Evolutionary conservation across 2,329 filamentous ascomycete species (phyloP).

Genomic region (Didymella lethalis): DNA sequence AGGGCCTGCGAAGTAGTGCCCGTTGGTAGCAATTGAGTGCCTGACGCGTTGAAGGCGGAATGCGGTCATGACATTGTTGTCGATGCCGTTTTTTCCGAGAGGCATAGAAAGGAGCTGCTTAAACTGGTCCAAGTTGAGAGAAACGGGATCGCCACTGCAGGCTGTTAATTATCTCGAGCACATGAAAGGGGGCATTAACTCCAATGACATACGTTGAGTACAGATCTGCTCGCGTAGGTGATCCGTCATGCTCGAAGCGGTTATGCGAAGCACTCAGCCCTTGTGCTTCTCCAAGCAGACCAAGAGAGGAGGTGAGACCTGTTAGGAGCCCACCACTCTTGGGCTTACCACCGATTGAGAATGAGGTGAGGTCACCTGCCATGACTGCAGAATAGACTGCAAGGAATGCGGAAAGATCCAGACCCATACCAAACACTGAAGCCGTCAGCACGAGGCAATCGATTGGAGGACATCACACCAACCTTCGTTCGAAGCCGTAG

Average conservation of each 20-base stretch:
- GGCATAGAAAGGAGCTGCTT: conserved; percentile 14
- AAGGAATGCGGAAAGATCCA: conserved; percentile 44
- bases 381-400: conserved; percentile 45
- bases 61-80: conserved; percentile 9
- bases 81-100: conserved; percentile 11
- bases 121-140: conserved; percentile 10
- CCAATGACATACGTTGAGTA: conserved; percentile 20
- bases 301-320: conserved; percentile 20
- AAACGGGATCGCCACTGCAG: conserved; percentile 11
- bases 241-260: conserved; percentile 48
- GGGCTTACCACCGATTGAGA: conserved; percentile 60
- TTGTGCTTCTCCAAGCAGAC: conserved; percentile 32
- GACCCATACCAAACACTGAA: conserved; percentile 46
- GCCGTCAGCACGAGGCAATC: conserved; percentile 12
- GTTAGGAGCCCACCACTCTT: conserved; percentile 26
- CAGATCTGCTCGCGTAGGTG: conserved; percentile 43
- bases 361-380: conserved; percentile 52
- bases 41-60: conserved; percentile 10
- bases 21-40: conserved; percentile 6
- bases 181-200: not conserved
- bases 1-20: conserved; percentile 8
- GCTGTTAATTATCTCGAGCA: conserved; percentile 1
- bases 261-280: conserved; percentile 42
- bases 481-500: conserved; percentile 14
- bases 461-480: not conserved